A percentile compares a stretch with the other conserved stretches of the same genome.
These are phyloP conservation scores for Herpetomonas samuelpessoai DNA, from an alignment of 208 protist species.

Conservation along the genomic window DNA sequence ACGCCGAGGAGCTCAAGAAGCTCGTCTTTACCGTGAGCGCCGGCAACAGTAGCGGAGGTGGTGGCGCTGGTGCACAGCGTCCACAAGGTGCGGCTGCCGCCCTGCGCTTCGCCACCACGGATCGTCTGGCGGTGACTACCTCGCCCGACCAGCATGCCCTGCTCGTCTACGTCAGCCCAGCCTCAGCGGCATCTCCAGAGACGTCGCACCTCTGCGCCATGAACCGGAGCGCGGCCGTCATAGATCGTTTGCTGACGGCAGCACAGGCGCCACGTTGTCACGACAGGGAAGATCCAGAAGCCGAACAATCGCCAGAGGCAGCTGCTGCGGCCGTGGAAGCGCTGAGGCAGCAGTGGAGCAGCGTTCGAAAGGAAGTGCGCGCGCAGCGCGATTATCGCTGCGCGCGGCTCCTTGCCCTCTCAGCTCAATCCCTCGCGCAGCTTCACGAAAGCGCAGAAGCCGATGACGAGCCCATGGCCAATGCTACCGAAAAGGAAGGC, in stretches of 20 bases:
- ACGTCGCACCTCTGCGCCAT: not conserved
- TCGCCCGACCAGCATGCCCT: slow-evolving; percentile 17
- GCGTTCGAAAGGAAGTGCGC: not conserved
- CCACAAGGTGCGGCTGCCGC: slow-evolving; percentile 9
- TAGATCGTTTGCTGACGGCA: not conserved
- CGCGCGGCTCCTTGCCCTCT: not conserved
- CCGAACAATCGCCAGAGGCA: too few species aligned
- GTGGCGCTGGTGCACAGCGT: too few species aligned
- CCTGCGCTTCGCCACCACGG: slow-evolving; percentile 16
- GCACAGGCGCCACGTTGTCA: too few species aligned
- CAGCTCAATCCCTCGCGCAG: not conserved
- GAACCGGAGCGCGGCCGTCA: not conserved
- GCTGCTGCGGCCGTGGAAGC: too few species aligned
- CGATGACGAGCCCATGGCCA: not conserved
- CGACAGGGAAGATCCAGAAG: too few species aligned
- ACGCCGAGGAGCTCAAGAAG: slow-evolving; percentile 55
- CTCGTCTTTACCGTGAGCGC: slow-evolving; percentile 30
- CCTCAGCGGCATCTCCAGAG: slow-evolving; percentile 2
- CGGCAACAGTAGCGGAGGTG: slow-evolving; percentile 5
- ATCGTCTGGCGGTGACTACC: slow-evolving; percentile 10
- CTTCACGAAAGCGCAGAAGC: not conserved
- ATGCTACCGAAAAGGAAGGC: not conserved
- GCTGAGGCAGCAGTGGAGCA: too few species aligned
- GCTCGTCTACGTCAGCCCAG: slow-evolving; percentile 1
- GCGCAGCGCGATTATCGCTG: not conserved